Percentiles rank a stretch among this genome's conserved stretches.
Conservation (phyloP, 2,329 filamentous ascomycete species). For the Cytospora chrysosperma region DNA sequence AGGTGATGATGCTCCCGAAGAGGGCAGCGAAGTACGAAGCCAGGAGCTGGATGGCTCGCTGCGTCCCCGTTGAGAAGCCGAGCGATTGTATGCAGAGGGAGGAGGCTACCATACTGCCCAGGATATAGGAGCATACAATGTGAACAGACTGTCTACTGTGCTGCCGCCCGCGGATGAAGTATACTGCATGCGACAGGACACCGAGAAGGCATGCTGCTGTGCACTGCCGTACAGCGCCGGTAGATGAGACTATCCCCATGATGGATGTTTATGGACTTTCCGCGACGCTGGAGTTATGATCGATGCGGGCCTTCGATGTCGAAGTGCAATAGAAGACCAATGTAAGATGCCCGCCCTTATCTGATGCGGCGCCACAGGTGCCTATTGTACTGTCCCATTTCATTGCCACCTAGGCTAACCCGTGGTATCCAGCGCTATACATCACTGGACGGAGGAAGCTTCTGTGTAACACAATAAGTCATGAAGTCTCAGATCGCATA, state of each 20-base stretch:
- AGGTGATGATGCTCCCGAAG: not conserved
- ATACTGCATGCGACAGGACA: not conserved
- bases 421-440: not conserved
- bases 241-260: not conserved
- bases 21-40: not conserved
- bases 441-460: not conserved
- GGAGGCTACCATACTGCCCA: not conserved
- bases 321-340: not conserved
- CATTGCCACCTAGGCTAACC: not conserved
- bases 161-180: not conserved
- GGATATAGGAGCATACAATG: not conserved
- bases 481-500: not conserved
- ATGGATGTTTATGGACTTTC: not conserved
- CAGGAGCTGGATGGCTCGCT: not conserved
- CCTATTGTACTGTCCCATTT: not conserved
- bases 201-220: not conserved
- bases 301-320: not conserved
- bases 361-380: not conserved
- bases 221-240: not conserved
- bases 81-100: not conserved
- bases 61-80: not conserved
- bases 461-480: not conserved
- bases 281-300: not conserved
- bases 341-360: not conserved
- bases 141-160: not conserved